Evolutionary conservation across 2,329 filamentous ascomycete species (phyloP).

Genomic region (Purpureocillium takamizusanense): DNA sequence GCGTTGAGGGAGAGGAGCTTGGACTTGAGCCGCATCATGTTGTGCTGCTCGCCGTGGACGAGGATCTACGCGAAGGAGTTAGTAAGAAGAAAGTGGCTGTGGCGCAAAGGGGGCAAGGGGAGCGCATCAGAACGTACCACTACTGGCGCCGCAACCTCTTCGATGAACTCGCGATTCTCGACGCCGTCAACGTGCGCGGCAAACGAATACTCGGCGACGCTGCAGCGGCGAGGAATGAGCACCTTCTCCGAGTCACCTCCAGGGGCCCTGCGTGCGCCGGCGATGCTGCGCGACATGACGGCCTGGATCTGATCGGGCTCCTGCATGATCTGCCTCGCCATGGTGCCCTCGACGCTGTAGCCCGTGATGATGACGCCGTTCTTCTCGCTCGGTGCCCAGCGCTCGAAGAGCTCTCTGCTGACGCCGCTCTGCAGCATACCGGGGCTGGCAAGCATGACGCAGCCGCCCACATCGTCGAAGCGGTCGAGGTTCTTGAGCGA

Average conservation of each 20-base stretch:
- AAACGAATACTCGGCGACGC: conserved; percentile 89
- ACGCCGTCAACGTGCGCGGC: conserved; percentile 94
- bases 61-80: conserved; percentile 55
- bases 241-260: conserved; percentile 72
- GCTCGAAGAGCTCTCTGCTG: conserved; percentile 81
- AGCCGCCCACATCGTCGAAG: conserved; percentile 91
- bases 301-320: conserved; percentile 93
- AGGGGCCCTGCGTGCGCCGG: conserved; percentile 50
- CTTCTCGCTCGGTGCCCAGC: conserved; percentile 92
- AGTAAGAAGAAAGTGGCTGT: conserved; percentile 6
- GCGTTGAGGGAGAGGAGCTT: conserved; percentile 89
- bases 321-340: conserved; percentile 92
- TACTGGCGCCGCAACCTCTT: conserved; percentile 83
- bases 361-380: conserved; percentile 99
- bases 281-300: conserved; percentile 71
- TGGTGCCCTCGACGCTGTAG: conserved; percentile 96
- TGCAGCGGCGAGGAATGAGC: conserved; percentile 87
- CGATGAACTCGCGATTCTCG: conserved; percentile 94
- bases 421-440: conserved; percentile 98
- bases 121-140: conserved; percentile 60
- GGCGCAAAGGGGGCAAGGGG: background rate
- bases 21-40: conserved; percentile 95
- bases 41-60: conserved; percentile 93
- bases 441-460: conserved; percentile 93
- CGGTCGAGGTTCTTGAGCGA: conserved; percentile 87